phyloP scores from a whole-genome alignment of 208 protist species.

The Acanthamoeba rhysodes region DNA sequence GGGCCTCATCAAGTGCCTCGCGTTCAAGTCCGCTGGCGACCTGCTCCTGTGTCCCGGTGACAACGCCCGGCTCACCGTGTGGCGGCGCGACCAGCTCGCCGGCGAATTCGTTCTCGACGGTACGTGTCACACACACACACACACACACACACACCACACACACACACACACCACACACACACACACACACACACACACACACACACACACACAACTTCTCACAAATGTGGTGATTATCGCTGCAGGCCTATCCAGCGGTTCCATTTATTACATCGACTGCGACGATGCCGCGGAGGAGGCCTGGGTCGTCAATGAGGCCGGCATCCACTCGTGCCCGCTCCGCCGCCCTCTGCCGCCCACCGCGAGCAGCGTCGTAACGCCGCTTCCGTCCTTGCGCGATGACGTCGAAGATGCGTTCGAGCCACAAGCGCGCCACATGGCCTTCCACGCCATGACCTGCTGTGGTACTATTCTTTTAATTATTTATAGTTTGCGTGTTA shows the following conservation, averaged over 20 bases:
- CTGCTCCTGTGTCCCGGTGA: constrained; percentile 2
- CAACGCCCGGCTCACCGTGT: constrained; percentile 38
- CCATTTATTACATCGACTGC: constrained; percentile 13
- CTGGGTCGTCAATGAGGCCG: constrained; percentile 49
- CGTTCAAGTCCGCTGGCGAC: not conserved
- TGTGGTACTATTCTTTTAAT: not conserved
- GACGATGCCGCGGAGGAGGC: not conserved
- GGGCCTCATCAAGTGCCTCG: constrained; percentile 50
- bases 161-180: too few relatives aligned
- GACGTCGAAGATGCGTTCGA: not conserved
- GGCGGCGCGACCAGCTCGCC: not conserved
- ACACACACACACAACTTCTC: too few relatives aligned
- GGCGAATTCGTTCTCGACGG: not conserved
- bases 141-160: not conserved
- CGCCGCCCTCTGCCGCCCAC: not conserved
- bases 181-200: too few relatives aligned
- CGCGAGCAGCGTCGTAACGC: too few relatives aligned
- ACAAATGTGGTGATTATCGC: not conserved
- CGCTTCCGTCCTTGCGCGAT: too few relatives aligned
- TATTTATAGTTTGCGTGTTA: not conserved
- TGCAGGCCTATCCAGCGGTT: not conserved
- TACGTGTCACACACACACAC: not conserved
- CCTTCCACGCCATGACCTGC: constrained; percentile 60
- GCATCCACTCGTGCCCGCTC: constrained; percentile 50
- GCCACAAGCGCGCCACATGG: constrained; percentile 4